phyloP scores from a whole-genome alignment of 1,139 yeast genomes.

The Kodamaea derodonti region DNA sequence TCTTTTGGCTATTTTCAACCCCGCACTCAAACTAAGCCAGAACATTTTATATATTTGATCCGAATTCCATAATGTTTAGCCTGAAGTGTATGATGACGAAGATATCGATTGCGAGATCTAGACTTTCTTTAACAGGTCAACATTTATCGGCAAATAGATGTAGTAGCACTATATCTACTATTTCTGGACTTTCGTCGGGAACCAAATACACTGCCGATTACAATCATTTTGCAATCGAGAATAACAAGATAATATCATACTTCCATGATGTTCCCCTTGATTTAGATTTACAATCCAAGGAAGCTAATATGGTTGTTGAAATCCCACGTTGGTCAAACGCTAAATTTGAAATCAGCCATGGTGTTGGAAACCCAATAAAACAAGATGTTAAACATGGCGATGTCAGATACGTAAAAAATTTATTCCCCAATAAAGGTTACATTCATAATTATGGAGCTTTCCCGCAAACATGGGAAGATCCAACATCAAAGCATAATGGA shows the following conservation, averaged over 20 bases:
- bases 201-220: constrained; percentile 31
- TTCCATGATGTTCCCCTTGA: constrained; percentile 76
- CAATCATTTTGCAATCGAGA: constrained; percentile 35
- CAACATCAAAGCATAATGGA: constrained; percentile 64
- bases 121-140: constrained; percentile 19
- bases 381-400: constrained; percentile 86
- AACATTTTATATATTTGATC: not conserved
- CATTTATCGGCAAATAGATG: constrained; percentile 16
- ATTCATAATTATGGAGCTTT: constrained; percentile 91
- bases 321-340: constrained; percentile 92
- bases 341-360: constrained; percentile 73
- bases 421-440: constrained; percentile 89
- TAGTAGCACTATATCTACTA: constrained; percentile 8
- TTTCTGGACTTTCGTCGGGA: constrained; percentile 24
- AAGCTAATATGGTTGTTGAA: constrained; percentile 84
- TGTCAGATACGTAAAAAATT: constrained; percentile 78
- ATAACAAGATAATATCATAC: constrained; percentile 64
- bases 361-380: constrained; percentile 71
- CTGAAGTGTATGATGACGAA: not conserved
- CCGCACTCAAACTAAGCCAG: not conserved
- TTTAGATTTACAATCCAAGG: constrained; percentile 59
- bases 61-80: not conserved
- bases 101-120: constrained; percentile 13
- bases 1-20: too few relatives aligned
- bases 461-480: constrained; percentile 97